Evolutionary conservation across 1,284 basidiomycete genomes (phyloP), one percentile per base, ranked within the genome.

Genomic region (Ceratobasidium sp.): DNA sequence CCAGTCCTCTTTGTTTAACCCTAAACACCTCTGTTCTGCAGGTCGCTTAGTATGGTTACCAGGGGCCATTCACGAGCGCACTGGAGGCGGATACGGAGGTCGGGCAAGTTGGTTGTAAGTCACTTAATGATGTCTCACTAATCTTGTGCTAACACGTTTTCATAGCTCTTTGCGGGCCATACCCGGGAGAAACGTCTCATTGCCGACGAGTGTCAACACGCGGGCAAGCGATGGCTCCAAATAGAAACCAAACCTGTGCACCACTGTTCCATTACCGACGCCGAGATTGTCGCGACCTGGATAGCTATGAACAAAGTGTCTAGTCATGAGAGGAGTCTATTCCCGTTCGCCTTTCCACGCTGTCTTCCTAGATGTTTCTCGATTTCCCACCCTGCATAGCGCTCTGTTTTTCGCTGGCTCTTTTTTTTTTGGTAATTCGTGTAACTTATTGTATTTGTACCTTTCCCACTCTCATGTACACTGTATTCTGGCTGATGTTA

Each of bases 221-320:
- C 69, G n/a, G 69, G 69, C 58, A 72, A 72, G 58, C 39, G 69
- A 37, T 72, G 69, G 69, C 69, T 72, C 11, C 69, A 72, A 56
- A 51, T 72, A 31, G 69, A 72, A 41, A 59, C 39, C 69, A 49
- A 62, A 48, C 69, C 46, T 49, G 46, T 72, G 16, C 69, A 72
- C 34, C 69, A 72, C 46, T 72, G 69, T 29, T 61, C 69, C 29
- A 72, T 72, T 27, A 72, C 69, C 46, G 69, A 72, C 37, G 9
- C 58, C 29, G 69, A 72, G 37, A 72, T 72, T 46, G 48, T 72
- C 27, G 69, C 69, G 14, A 62, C 46, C 34, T 72, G 69, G 69
- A 72, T 72, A 56, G 69, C 69, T 48, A 59, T 72, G 43, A 72
- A 59, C 46, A 72, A 62, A 39, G 46, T 51, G 34, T 27, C 43